Evolutionary conservation across 176 grass and related monocot genomes (phyloP).

Genomic region (Bolboschoenus planiculmis): DNA sequence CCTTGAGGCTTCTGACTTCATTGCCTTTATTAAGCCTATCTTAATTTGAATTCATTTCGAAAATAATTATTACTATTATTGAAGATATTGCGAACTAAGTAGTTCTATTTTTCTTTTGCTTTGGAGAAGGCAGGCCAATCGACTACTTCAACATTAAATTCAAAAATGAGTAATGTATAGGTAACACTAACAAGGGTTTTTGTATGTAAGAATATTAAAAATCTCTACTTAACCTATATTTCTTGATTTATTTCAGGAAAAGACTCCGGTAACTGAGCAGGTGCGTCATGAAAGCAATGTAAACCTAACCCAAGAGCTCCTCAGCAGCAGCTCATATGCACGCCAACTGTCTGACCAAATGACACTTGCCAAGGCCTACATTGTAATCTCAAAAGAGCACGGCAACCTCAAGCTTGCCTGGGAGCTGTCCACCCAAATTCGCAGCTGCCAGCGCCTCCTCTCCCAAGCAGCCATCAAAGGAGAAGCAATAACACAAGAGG

Average conservation of each 20-base stretch:
- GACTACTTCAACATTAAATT: neutral
- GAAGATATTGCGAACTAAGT: neutral
- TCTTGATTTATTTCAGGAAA: conserved; percentile 44
- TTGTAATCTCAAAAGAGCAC: conserved; percentile 92
- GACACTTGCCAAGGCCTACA: conserved; percentile 93
- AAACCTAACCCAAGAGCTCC: conserved; percentile 89
- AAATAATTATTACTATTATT: neutral
- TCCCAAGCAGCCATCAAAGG: conserved; percentile 80
- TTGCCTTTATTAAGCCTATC: neutral
- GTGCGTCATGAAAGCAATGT: conserved; percentile 35
- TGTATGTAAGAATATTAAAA: neutral
- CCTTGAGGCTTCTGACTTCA: neutral
- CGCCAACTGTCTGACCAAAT: conserved; percentile 90
- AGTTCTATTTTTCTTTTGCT: conserved; percentile 10
- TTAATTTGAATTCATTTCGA: neutral
- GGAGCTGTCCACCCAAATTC: conserved; percentile 95
- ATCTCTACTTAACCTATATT: conserved; percentile 28
- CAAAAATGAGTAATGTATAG: neutral
- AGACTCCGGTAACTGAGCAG: conserved; percentile 31
- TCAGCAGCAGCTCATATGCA: conserved; percentile 89
- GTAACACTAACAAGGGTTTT: neutral
- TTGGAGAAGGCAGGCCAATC: neutral
- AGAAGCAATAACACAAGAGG: conserved; percentile 54
- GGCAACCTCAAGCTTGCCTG: conserved; percentile 81
- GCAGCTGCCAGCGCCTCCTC: conserved; percentile 73